These are phyloP conservation scores for Ophiocordyceps australis DNA, from an alignment of 2,329 filamentous ascomycete species.

Conservation along the genomic window DNA sequence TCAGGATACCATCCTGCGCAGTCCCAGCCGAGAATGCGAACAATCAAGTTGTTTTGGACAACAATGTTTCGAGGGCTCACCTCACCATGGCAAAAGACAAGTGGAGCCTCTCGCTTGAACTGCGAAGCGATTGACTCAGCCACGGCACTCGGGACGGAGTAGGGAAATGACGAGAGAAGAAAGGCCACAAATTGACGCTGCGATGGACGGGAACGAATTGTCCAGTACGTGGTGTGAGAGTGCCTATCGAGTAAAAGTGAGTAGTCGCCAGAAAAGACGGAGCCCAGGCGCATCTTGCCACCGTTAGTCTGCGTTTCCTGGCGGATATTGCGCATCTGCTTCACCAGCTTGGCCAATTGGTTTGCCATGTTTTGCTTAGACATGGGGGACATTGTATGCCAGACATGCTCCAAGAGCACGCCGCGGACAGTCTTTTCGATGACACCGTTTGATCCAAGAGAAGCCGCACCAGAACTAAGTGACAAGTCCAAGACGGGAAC, in stretches of 20 bases:
- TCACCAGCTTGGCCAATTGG: slow-evolving; percentile 10
- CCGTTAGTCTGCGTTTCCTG: background rate
- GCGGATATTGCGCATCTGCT: slow-evolving; percentile 5
- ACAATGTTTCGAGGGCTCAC: slow-evolving; percentile 12
- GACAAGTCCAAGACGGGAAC: slow-evolving; percentile 6
- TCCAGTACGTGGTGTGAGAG: slow-evolving; percentile 10
- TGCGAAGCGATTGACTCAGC: slow-evolving; percentile 5
- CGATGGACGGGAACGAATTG: slow-evolving; percentile 6
- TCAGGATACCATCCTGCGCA: slow-evolving; percentile 12
- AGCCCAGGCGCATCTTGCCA: slow-evolving; percentile 4
- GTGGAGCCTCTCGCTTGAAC: slow-evolving; percentile 4
- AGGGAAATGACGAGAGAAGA: slow-evolving; percentile 8
- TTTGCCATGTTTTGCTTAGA: slow-evolving; percentile 8
- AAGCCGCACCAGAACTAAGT: background rate
- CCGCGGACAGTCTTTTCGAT: slow-evolving; percentile 5
- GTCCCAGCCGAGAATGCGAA: slow-evolving; percentile 12
- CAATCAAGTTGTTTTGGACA: slow-evolving; percentile 7
- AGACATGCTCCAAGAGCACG: slow-evolving; percentile 10
- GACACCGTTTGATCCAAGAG: background rate
- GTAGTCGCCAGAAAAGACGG: slow-evolving; percentile 4
- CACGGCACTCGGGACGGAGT: slow-evolving; percentile 8
- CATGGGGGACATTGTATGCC: slow-evolving; percentile 6
- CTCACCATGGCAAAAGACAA: slow-evolving; percentile 8
- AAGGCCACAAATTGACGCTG: slow-evolving; percentile 9
- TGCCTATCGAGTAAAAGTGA: slow-evolving; percentile 11